Percentiles rank a stretch among this genome's conserved stretches.
These are phyloP conservation scores for Leptographium procerum DNA, from an alignment of 2,329 filamentous ascomycete genomes.

Conservation along the genomic window DNA sequence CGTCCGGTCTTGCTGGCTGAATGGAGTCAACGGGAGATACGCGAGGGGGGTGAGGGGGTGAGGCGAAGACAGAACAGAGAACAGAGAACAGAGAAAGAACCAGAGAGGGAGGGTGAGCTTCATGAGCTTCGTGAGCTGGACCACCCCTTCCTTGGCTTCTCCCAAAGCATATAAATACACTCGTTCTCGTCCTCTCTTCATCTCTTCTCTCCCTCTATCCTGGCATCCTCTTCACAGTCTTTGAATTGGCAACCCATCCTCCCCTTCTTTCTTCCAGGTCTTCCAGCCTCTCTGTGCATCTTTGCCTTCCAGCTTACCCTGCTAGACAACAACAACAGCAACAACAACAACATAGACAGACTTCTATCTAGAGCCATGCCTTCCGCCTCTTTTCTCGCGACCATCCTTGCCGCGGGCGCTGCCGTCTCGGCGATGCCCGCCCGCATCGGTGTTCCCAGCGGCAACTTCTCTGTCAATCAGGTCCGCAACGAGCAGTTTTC, in stretches of 20 bases:
- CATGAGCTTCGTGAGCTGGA: too few relatives aligned
- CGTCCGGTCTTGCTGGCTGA: not conserved
- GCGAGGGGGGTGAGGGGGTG: not conserved
- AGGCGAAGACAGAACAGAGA: too few relatives aligned
- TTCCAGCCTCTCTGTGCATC: not conserved
- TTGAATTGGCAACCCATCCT: not conserved
- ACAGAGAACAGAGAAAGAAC: too few relatives aligned
- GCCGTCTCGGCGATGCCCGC: slow-evolving; percentile 1
- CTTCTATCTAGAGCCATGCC: slow-evolving; percentile 5
- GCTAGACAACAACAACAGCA: too few relatives aligned
- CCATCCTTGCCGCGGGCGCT: slow-evolving; percentile 3
- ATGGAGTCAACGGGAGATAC: not conserved
- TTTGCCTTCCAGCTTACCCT: not conserved
- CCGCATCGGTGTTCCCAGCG: not conserved
- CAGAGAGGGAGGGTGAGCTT: too few relatives aligned
- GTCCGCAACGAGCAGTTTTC: slow-evolving; percentile 21
- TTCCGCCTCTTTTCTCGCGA: slow-evolving; percentile 2
- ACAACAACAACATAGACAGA: too few relatives aligned
- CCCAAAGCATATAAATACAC: not conserved
- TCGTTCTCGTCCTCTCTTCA: not conserved
- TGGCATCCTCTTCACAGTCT: not conserved
- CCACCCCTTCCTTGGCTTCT: too few relatives aligned
- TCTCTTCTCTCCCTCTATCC: not conserved
- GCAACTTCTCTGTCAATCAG: not conserved
- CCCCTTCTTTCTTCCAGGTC: too few relatives aligned